phyloP scores from a whole-genome alignment of 1,139 yeast genomes.

The Eremothecium coryli region DNA sequence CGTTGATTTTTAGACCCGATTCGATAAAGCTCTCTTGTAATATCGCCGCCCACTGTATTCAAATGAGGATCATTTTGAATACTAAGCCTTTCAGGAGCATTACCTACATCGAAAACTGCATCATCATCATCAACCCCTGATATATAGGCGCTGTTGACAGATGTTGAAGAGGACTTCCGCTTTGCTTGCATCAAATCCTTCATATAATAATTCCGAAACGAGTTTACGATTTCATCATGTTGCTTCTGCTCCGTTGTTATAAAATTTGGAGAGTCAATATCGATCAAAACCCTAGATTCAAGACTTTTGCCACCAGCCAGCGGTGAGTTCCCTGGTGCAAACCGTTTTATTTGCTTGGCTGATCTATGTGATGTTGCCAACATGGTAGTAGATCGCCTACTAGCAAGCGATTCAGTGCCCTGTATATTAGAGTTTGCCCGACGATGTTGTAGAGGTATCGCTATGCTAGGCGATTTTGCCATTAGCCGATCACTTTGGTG shows the following conservation, averaged over 20 bases:
- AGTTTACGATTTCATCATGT: constrained; percentile 24
- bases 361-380: constrained; percentile 5
- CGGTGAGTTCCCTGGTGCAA: constrained; percentile 4
- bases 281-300: constrained; percentile 23
- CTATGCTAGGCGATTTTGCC: constrained; percentile 8
- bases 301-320: constrained; percentile 7
- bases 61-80: constrained; percentile 22
- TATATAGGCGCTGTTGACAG: constrained; percentile 7
- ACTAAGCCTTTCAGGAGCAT: constrained; percentile 9
- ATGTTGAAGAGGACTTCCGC: constrained; percentile 8
- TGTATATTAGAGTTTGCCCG: constrained; percentile 12
- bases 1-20: constrained; percentile 17
- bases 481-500: neutral
- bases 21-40: constrained; percentile 50
- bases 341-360: neutral
- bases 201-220: constrained; percentile 21
- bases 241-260: constrained; percentile 18
- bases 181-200: constrained; percentile 10
- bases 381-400: constrained; percentile 10
- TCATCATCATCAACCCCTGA: constrained; percentile 6
- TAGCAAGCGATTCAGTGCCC: constrained; percentile 13
- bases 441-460: constrained; percentile 11
- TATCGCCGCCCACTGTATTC: constrained; percentile 61
- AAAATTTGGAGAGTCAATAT: constrained; percentile 31
- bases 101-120: constrained; percentile 8